Evolutionary conservation across 2,329 filamentous ascomycete genomes (phyloP).

Genomic region (Metarhizium album): DNA sequence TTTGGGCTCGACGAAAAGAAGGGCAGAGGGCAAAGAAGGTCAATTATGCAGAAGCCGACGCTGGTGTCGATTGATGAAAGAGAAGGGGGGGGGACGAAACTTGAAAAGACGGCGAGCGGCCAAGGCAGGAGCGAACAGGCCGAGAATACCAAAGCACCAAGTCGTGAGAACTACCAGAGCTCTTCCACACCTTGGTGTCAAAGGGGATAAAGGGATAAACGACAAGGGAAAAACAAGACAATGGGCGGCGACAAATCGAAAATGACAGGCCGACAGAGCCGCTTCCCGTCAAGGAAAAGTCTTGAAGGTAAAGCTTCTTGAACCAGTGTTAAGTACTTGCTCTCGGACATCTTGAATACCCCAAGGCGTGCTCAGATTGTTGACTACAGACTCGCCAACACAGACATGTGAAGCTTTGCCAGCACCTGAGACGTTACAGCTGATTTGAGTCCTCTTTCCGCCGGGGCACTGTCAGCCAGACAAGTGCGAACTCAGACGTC

Average conservation of each 20-base stretch:
- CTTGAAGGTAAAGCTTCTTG: background rate
- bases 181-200: background rate
- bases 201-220: background rate
- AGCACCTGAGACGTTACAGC: background rate
- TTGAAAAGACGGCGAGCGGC: background rate
- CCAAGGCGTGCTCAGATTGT: background rate
- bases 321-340: background rate
- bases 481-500: background rate
- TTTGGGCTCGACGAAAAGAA: background rate
- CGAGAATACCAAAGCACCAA: background rate
- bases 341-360: background rate
- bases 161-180: slow-evolving; percentile 1
- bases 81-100: background rate
- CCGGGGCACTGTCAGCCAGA: background rate
- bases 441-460: background rate
- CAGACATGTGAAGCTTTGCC: too few relatives aligned
- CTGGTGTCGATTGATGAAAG: background rate
- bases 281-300: background rate
- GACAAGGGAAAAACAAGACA: background rate
- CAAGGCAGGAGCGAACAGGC: background rate
- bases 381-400: too few relatives aligned
- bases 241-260: background rate
- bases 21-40: background rate
- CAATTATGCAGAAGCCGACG: background rate
- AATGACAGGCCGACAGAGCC: background rate